These are phyloP conservation scores for Madurella mycetomatis DNA, from an alignment of 2,329 filamentous ascomycete genomes.

Conservation along the genomic window DNA sequence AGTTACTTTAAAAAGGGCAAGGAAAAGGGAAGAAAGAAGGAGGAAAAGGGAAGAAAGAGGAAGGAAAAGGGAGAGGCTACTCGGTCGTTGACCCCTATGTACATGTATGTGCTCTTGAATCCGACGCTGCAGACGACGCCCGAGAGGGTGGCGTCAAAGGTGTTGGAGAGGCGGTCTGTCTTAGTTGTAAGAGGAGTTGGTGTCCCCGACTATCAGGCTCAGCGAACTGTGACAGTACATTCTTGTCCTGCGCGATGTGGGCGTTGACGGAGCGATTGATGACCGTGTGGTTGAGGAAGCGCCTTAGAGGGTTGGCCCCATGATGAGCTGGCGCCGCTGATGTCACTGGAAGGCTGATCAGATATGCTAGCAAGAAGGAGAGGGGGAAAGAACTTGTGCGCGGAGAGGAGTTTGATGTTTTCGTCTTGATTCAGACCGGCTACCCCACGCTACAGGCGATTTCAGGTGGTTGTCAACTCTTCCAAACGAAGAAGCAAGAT, in stretches of 20 bases:
- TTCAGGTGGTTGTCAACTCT: constrained; percentile 49
- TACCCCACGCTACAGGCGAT: constrained; percentile 47
- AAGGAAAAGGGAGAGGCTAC: constrained; percentile 21
- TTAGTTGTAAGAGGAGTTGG: constrained; percentile 60
- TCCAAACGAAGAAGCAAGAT: constrained; percentile 56
- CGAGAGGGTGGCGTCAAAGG: constrained; percentile 63
- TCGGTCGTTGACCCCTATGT: constrained; percentile 59
- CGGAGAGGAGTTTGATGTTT: constrained; percentile 50
- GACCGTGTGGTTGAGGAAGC: constrained; percentile 59
- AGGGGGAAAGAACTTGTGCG: constrained; percentile 49
- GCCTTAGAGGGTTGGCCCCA: constrained; percentile 59
- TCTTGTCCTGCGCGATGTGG: constrained; percentile 44
- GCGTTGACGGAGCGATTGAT: constrained; percentile 45
- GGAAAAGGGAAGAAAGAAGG: neutral
- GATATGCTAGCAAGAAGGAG: neutral
- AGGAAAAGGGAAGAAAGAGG: neutral
- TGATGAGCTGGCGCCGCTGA: constrained; percentile 53
- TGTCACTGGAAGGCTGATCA: constrained; percentile 45
- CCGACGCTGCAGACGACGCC: constrained; percentile 57
- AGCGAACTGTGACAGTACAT: constrained; percentile 35
- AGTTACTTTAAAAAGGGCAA: too few species aligned
- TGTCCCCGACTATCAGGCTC: constrained; percentile 56
- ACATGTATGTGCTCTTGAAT: constrained; percentile 58
- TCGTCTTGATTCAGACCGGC: constrained; percentile 47
- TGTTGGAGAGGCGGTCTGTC: constrained; percentile 59